Conservation (phyloP, 306 rosid genomes). For the Inga oerstediana region DNA sequence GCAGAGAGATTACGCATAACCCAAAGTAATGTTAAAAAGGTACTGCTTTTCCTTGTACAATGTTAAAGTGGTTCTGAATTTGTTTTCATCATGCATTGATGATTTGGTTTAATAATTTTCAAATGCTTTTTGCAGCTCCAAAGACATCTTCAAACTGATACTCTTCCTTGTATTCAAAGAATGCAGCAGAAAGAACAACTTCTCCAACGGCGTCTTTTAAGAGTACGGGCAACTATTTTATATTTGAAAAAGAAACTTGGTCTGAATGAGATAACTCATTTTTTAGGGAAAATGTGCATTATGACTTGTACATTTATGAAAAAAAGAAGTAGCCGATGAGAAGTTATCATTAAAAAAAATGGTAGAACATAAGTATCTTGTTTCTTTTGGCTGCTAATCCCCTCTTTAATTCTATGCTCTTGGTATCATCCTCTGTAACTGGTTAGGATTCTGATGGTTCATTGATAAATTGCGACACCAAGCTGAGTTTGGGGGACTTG, state of each 20-base stretch:
- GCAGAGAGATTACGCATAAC: slow-evolving; percentile 87
- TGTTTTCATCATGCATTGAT: slow-evolving; percentile 7
- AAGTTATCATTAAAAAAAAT: neutral
- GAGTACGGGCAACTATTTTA: slow-evolving; percentile 53
- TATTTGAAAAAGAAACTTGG: slow-evolving; percentile 16
- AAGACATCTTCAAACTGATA: slow-evolving; percentile 93
- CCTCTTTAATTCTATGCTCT: slow-evolving; percentile 2
- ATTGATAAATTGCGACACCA: slow-evolving; percentile 16
- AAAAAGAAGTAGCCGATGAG: neutral
- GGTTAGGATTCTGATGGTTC: slow-evolving; percentile 23
- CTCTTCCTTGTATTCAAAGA: slow-evolving; percentile 86
- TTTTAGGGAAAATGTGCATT: neutral
- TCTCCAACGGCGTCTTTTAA: slow-evolving; percentile 87
- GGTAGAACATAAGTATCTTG: neutral
- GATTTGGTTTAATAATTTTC: slow-evolving; percentile 13
- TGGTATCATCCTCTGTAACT: neutral
- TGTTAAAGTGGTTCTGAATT: slow-evolving; percentile 3
- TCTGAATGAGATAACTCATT: slow-evolving; percentile 17
- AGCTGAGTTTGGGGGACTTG: neutral
- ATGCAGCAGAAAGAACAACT: slow-evolving; percentile 90
- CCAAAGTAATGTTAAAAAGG: slow-evolving; percentile 97
- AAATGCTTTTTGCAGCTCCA: slow-evolving; percentile 68
- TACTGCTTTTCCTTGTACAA: slow-evolving; percentile 31
- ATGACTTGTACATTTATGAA: neutral
- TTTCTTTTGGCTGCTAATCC: slow-evolving; percentile 3